Conservation (phyloP, 148 eudicot genomes). For the Fagopyrum homotropicum region DNA sequence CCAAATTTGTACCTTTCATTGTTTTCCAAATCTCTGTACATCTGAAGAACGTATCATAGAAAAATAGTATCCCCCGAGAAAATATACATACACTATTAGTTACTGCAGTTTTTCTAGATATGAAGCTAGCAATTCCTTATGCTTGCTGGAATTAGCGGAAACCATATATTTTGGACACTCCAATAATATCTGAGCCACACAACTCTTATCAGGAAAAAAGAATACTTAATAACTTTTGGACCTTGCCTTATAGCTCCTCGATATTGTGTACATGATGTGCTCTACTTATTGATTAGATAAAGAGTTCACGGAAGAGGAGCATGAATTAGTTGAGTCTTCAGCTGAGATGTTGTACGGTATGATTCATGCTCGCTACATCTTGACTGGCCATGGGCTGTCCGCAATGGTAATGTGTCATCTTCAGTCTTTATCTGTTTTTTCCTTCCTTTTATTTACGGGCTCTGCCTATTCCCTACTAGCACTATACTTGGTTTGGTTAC, state of each 20-base stretch:
- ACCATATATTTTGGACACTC: neutral
- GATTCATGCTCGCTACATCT: slow-evolving; percentile 24
- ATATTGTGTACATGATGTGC: neutral
- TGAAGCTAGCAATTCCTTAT: neutral
- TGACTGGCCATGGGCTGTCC: slow-evolving; percentile 24
- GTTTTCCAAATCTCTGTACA: neutral
- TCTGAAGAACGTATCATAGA: neutral
- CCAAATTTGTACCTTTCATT: neutral
- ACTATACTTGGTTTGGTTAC: neutral
- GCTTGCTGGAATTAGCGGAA: neutral
- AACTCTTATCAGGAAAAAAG: neutral
- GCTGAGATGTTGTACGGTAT: slow-evolving; percentile 30
- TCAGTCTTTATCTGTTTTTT: neutral
- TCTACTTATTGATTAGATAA: slow-evolving; percentile 17
- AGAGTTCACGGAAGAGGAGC: slow-evolving; percentile 26
- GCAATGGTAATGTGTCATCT: slow-evolving; percentile 19
- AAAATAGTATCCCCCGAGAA: neutral
- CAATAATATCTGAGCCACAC: neutral
- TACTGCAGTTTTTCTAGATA: neutral
- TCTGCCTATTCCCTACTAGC: neutral
- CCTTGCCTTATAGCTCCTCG: slow-evolving; percentile 5
- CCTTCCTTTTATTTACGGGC: neutral
- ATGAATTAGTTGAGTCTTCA: slow-evolving; percentile 27
- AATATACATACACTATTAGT: neutral
- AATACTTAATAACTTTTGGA: neutral